phyloP scores from a whole-genome alignment of 805 yeast species.

The Wickerhamiella nectarea region DNA sequence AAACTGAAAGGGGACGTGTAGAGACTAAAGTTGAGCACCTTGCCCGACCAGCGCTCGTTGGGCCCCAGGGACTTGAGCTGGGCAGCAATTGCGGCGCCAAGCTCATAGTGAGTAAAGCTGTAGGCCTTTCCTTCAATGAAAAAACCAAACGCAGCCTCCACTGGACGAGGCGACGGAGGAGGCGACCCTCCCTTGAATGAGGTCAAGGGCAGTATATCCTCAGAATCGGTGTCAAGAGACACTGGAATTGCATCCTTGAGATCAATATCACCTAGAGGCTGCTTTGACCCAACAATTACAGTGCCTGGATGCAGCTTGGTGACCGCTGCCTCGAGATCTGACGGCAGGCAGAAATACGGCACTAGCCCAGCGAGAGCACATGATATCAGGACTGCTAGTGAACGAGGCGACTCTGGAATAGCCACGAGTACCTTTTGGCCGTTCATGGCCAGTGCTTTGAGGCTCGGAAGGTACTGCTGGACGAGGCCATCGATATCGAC shows the following conservation, averaged over 20 bases:
- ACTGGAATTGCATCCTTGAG: constrained; percentile 5
- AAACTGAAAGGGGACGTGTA: constrained; percentile 20
- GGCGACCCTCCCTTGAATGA: background rate
- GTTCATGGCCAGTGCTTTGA: constrained; percentile 1
- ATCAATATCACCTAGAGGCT: background rate
- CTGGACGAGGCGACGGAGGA: background rate
- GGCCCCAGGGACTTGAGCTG: constrained; percentile 26
- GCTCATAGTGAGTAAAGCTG: constrained; percentile 16
- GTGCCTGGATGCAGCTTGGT: constrained; percentile 5
- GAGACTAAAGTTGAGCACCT: constrained; percentile 23
- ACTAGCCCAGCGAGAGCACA: constrained; percentile 13
- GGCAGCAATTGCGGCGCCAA: constrained; percentile 27
- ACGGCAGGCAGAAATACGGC: constrained; percentile 4
- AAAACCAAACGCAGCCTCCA: background rate
- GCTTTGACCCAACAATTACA: constrained; percentile 4
- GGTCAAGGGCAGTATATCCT: constrained; percentile 9
- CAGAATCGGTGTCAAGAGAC: constrained; percentile 1
- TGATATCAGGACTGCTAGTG: constrained; percentile 17
- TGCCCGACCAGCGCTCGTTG: constrained; percentile 24
- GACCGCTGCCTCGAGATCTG: constrained; percentile 5
- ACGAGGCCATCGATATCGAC: background rate
- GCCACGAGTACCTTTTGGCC: constrained; percentile 5
- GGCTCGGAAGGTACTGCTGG: constrained; percentile 7
- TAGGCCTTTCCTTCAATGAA: background rate
- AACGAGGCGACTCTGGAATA: constrained; percentile 12